Evolutionary conservation across 2,329 filamentous ascomycete species (phyloP).

Genomic region (Ceratocystis lukuohia): DNA sequence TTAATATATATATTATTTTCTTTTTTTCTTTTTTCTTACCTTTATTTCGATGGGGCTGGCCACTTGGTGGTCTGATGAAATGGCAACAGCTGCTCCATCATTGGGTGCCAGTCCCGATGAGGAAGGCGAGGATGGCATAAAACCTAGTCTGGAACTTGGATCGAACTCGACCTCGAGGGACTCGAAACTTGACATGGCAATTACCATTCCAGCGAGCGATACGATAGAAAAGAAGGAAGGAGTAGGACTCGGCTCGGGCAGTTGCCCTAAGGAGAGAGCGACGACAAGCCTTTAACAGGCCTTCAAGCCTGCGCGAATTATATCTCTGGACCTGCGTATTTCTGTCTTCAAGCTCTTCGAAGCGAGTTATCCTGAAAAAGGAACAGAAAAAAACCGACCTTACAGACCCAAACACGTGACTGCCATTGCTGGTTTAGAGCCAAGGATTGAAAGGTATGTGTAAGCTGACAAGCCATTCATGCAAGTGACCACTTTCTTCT

Average conservation of each 20-base stretch:
- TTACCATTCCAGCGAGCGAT: background rate
- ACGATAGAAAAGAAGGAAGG: background rate
- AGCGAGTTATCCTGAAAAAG: background rate
- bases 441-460: background rate
- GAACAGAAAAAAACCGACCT: too few species aligned
- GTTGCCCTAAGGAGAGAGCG: background rate
- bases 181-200: background rate
- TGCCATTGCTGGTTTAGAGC: background rate
- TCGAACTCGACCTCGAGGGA: background rate
- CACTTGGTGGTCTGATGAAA: background rate
- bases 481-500: background rate
- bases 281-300: background rate
- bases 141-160: background rate
- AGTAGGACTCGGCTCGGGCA: background rate
- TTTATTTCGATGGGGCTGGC: background rate
- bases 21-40: background rate
- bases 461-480: background rate
- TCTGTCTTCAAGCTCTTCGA: too few species aligned
- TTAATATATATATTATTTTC: background rate
- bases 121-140: background rate
- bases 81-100: background rate
- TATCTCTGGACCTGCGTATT: background rate
- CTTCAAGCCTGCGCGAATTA: background rate
- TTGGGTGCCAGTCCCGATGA: conserved; percentile 1
- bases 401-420: background rate